A percentile compares a stretch with the other conserved stretches of the same genome.
These are phyloP conservation scores for Zelopaecilomyces penicillatus DNA, from an alignment of 2,329 filamentous ascomycete species.

Conservation along the genomic window DNA sequence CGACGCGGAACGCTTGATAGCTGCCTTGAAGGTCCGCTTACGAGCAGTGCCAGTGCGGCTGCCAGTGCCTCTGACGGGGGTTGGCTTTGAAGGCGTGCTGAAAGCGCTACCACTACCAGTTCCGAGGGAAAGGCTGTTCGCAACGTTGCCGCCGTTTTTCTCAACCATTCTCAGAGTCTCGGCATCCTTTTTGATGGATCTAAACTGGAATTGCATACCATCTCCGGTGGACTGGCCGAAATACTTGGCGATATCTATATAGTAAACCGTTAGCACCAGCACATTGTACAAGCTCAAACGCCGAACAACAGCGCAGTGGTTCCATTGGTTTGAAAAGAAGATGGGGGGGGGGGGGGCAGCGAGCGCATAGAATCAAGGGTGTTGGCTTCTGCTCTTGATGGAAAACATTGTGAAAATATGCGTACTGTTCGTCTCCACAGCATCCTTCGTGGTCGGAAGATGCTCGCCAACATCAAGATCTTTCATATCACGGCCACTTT, in stretches of 20 bases:
- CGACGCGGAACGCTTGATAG: constrained; percentile 20
- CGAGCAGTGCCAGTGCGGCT: constrained; percentile 16
- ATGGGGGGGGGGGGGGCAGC: no score
- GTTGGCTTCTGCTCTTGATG: background rate
- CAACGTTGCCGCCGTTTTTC: constrained; percentile 37
- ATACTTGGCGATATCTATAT: constrained; percentile 48
- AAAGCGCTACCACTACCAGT: constrained; percentile 9
- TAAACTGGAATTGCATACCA: constrained; percentile 55
- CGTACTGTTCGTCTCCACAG: constrained; percentile 35
- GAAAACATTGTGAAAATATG: constrained; percentile 1
- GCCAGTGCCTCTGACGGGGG: constrained; percentile 10
- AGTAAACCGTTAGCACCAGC: constrained; percentile 9
- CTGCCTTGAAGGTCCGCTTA: constrained; percentile 15
- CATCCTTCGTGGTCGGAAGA: constrained; percentile 29
- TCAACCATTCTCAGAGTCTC: constrained; percentile 37
- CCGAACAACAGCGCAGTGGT: no score
- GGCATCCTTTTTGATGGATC: constrained; percentile 45
- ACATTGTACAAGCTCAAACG: no score
- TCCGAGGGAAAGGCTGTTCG: constrained; percentile 27
- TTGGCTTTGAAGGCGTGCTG: constrained; percentile 23
- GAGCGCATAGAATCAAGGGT: background rate
- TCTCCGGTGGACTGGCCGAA: constrained; percentile 50
- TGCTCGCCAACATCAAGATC: constrained; percentile 28
- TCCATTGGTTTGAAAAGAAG: background rate
- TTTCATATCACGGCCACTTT: constrained; percentile 32